Percentiles rank a stretch among this genome's conserved stretches.
Evolutionary conservation across 495 filamentous ascomycete genomes (phyloP).

Genomic region (Rostrohypoxylon terebratum): DNA sequence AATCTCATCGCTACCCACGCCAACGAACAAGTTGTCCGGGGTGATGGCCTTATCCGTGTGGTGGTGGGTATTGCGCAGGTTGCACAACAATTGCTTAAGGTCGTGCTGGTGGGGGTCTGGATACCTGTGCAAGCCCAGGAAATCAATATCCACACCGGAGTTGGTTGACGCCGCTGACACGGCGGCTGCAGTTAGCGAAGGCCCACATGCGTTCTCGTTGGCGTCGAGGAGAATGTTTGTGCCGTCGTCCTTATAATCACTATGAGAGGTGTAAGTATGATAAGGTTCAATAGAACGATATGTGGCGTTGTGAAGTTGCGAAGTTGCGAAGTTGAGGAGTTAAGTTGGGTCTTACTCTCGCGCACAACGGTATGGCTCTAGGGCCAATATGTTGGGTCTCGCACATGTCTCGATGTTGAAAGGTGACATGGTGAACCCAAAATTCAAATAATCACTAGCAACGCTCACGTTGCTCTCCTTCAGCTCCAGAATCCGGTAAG

Average conservation of each 20-base stretch:
- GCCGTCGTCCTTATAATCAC: slow-evolving; percentile 99
- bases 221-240: slow-evolving; percentile 97
- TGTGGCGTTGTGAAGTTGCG: not conserved
- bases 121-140: slow-evolving; percentile 88
- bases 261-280: slow-evolving; percentile 56
- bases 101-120: slow-evolving; percentile 93
- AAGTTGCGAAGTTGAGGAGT: not conserved
- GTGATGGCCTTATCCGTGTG: slow-evolving; percentile 80
- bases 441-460: slow-evolving; percentile 2
- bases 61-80: slow-evolving; percentile 84
- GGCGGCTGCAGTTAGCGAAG: slow-evolving; percentile 60
- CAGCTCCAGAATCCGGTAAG: not conserved
- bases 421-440: slow-evolving; percentile 54
- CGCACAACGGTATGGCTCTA: slow-evolving; percentile 87
- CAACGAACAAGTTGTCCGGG: slow-evolving; percentile 89
- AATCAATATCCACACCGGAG: slow-evolving; percentile 66
- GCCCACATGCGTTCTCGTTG: slow-evolving; percentile 97
- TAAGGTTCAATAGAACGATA: slow-evolving; percentile 29
- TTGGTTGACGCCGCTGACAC: slow-evolving; percentile 40
- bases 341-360: slow-evolving; percentile 75
- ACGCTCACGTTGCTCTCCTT: slow-evolving; percentile 14
- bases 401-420: slow-evolving; percentile 86
- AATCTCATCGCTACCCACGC: slow-evolving; percentile 94
- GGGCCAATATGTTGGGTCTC: slow-evolving; percentile 81
- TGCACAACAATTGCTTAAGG: slow-evolving; percentile 87